Base-by-base conservation (phyloP, 75 land plant genomes). In the Selaginella tamariscina region DNA sequence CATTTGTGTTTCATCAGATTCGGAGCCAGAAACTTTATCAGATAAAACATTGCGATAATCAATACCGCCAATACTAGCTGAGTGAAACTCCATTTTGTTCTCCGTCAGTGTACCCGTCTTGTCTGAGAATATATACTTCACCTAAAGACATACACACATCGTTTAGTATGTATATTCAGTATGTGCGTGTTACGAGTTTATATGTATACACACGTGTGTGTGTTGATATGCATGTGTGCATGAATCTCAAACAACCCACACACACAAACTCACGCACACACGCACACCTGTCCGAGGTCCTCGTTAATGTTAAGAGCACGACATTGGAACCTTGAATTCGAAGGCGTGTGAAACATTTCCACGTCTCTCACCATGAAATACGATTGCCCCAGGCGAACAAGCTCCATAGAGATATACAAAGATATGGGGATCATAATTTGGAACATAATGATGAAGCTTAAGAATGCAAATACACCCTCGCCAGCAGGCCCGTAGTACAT, bases 371-470 rank as follows among this genome's bases (percentile, higher is more conserved):
- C 86, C 94, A 89, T 89, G 75, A 89, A 89, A 70, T 86, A 86
- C 24, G 87, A 82, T 76, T 89, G 94, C 15, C 91, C 89, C 64
- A 89, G 56, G 23, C 94, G 85, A 30, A 89, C 94, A 57, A 89
- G 39, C 78, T 89, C 94, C 91, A 89, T 86, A 15, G 94, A 80
- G 32, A 89, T 89, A 55, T 89, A 89, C 13, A 89, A 74, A 33
- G 94, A 84, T 30, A 89, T 89, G 0, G 94, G 94, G 31, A 89
- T 86, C 94, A 89, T 89, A 33, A 89, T 86, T 72, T 89, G 94
- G 56, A 89, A 89, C 23, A 85, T 83, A 29, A 89, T 89, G 24
- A 89, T 68, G 57, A 81, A 86, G 67, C 87, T 89, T 66, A 89
- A 72, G 68, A 89, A 89, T 23, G 87, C 76, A 73, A 89, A 77